Evolutionary conservation across 2,329 filamentous ascomycete genomes (phyloP), one percentile per base, ranked within the genome.

Genomic region (Penicillium janthinellum): DNA sequence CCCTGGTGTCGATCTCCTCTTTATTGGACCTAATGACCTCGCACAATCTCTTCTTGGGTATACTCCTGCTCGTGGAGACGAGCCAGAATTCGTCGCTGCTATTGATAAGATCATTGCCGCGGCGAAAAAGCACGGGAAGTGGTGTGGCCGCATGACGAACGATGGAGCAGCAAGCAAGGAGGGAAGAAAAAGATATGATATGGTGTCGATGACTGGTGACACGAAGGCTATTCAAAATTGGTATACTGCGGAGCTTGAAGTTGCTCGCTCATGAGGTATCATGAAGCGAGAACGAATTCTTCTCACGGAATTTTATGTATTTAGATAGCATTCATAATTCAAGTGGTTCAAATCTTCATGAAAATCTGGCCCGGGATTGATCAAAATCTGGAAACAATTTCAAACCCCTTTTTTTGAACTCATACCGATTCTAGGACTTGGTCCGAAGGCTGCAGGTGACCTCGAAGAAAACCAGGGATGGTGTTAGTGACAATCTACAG

Each of bases 41-140:
- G 69, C 84, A 67, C 75, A 75, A 54, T 75, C 76, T 54, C 85
- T 88, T 0, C 84, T 91, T 41, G 79, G 88, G 22, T 78, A 88
- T 62, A 84, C 83, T 1, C 82, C 82, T 50, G 83, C 89, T 66
- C 74, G 72, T 25, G 79, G 79, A 0, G 77, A 82, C 52, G 81
- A 85, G 63, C 82, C 82, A 0, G 83, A 87, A 60, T 80, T 90
- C 60, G 77, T 84, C 35, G 78, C 78, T 37, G 88, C 88, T 17
- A 84, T 90, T 56, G 79, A 80, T 48, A 84, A 80, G 61, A 80
- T 88, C 49, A 77, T 87, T 10, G 77, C 77, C 12, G 87, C 88
- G 2, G 83, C 85, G 3, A 79, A 81, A 54, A 82, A 80, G 61
- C 82, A 88, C 11, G 87, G 87, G 20, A 90, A 90, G 75, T 89